Percentiles rank a stretch among this genome's conserved stretches.
Conservation (phyloP, 495 filamentous ascomycete species). For the Xylaria sp. region DNA sequence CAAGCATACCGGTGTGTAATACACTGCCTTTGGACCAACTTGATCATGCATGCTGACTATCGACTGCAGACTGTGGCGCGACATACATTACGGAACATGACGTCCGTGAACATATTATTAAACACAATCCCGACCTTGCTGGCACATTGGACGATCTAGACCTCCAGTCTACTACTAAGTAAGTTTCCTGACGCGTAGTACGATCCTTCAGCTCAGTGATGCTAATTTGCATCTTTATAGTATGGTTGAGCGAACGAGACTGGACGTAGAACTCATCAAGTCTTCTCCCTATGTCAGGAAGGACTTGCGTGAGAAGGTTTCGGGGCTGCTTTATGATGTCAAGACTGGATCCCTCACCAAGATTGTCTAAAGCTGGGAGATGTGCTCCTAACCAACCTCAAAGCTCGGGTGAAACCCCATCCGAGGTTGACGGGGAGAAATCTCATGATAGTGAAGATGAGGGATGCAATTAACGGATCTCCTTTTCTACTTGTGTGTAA, state of each 20-base stretch:
- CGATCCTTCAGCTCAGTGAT: background rate
- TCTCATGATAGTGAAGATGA: background rate
- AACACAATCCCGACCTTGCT: background rate
- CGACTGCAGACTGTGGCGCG: conserved; percentile 1
- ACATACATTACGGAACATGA: background rate
- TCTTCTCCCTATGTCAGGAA: conserved; percentile 8
- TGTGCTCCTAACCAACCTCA: background rate
- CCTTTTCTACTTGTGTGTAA: background rate
- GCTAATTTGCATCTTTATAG: background rate
- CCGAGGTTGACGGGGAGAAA: background rate
- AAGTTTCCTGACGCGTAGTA: background rate
- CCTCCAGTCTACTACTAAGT: background rate
- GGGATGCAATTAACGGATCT: background rate
- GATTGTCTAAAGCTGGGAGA: conserved; percentile 2
- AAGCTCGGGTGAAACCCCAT: background rate
- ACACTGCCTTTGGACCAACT: background rate
- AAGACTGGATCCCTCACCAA: conserved; percentile 10
- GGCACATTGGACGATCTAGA: conserved; percentile 3
- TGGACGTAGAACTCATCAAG: conserved; percentile 8
- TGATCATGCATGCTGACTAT: background rate
- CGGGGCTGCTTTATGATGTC: conserved; percentile 4
- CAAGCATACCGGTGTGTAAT: conserved; percentile 12
- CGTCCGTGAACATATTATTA: background rate
- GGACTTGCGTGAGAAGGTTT: conserved; percentile 4
- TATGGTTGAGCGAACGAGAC: background rate